Base-by-base conservation (phyloP, 2,329 filamentous ascomycete species). In the Monascus ruber region DNA sequence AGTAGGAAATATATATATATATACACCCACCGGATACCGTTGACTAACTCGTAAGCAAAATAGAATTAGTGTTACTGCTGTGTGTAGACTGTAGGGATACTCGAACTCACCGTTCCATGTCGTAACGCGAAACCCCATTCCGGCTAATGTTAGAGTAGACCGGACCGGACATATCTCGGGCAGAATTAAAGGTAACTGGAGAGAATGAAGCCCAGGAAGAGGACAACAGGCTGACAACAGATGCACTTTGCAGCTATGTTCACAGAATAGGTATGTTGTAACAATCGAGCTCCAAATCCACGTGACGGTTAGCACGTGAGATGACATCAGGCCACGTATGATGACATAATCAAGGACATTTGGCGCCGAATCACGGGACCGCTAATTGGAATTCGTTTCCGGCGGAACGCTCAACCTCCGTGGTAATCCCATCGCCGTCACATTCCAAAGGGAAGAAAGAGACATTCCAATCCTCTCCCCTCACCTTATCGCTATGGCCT, bases 71-170 rank as follows among this genome's bases (percentile, higher is more conserved):
- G 6, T 25, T 11, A 9, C 33, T 35, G 6, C 7, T 34, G 17
- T 17, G 17, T 17, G 17, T 17, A 17, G 17, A 17, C 17, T 17
- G 17, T n/a, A 8, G 7, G 33, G 33, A 34, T 34, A 34, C 11
- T 17, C 24, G 29, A 31, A 49, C 73, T 56, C 61, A 85, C 83
- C 84, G 65, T 89, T 89, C 84, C 84, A 89, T 9, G 83, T 85
- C 3, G 85, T 91, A 51, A 94, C 85, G 44, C 86, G 79, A 47
- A 93, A 68, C 10, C 72, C 74, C 83, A 87, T 87, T 17, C 53
- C 72, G 48, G 43, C 42, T 35, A n/a, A 27, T 32, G 40, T 24
- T 26, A 17, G 17, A 17, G 17, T 25, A 34, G 35, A 39, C 38
- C 36, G 32, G 35, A 28, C 37, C 31, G 36, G 40, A 46, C 49